Evolutionary conservation across 2,329 filamentous ascomycete species (phyloP), one percentile per base, ranked within the genome.

Genomic region (Madurella mycetomatis): DNA sequence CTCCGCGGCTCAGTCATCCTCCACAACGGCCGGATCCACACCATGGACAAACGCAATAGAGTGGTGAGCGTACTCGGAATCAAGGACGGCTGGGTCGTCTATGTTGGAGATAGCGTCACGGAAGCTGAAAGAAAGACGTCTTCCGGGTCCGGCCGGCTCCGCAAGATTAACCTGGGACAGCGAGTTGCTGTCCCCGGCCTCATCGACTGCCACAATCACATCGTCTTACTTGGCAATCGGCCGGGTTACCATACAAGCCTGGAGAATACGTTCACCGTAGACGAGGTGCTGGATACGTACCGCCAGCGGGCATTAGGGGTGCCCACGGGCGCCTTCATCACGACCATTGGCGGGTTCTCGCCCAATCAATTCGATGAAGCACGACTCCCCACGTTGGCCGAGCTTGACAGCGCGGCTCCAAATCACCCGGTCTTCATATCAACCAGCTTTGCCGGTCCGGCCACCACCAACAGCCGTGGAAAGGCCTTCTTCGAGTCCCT

Each of bases 121-220:
- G 34, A 37, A 15, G 34, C 34, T 15, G 34, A 37, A 15, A 11
- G 13, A 4, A 55, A 65, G 49, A 62, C 40, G 45, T 17, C 60
- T 60, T 43, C 47, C 39, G 40, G 40, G 32, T 7, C 25, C 51
- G 30, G 56, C 58, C 5, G 49, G 15, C 60, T 60, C n/a, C 47
- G n/a, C 13, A 50, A 41, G 19, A 52, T 66, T 32, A 60, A 67
- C 54, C 53, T 67, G 9, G 25, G 54, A 9, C 62, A 61, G 4
- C 61, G 56, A n/a, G 44, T 61, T 1, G 58, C 62, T 2, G 46
- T 66, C 11, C 64, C 65, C 0, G 65, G 65, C 1, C 54, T 67
- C 13, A 62, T 67, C 51, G 64, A 66, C 55, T 59, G 61, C 46
- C 65, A 67, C 54, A 66, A 66, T 54, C 64, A 67, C 53, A 60